These are phyloP conservation scores for Biscogniauxia mediterranea DNA, from an alignment of 2,329 filamentous ascomycete species.

Conservation along the genomic window DNA sequence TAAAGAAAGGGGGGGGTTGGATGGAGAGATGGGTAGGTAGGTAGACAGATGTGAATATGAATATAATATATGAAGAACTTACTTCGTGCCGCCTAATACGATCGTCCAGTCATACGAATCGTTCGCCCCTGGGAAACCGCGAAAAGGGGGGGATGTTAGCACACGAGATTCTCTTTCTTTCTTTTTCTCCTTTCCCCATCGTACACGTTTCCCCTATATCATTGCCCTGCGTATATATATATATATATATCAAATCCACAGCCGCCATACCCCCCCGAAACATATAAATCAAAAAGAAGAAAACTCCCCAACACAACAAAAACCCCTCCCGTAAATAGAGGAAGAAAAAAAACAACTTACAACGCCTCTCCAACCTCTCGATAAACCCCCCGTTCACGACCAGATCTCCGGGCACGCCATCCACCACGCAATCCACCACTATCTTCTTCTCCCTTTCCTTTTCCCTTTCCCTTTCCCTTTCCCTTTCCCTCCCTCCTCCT, in stretches of 20 bases:
- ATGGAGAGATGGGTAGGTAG: too few relatives aligned
- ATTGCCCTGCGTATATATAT: background rate
- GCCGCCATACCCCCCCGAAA: too few relatives aligned
- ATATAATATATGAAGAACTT: too few relatives aligned
- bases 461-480: background rate
- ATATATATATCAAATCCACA: background rate
- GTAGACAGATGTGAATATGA: too few relatives aligned
- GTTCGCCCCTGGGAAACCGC: conserved; percentile 8
- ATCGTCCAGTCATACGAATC: conserved; percentile 53
- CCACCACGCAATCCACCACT: conserved; percentile 37
- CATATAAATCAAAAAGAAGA: too few relatives aligned
- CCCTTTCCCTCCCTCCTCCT: background rate
- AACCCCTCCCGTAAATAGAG: background rate
- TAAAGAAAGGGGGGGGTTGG: too few relatives aligned
- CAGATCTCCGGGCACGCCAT: conserved; percentile 52
- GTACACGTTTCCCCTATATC: too few relatives aligned
- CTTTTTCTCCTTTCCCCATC: conserved; percentile 1
- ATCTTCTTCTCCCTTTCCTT: background rate
- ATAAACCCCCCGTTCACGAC: conserved; percentile 37
- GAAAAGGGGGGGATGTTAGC: conserved; percentile 2
- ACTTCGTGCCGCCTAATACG: conserved; percentile 64
- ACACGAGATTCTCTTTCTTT: background rate
- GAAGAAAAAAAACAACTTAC: conserved; percentile 14
- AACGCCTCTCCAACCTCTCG: conserved; percentile 30
- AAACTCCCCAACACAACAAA: too few relatives aligned